phyloP scores from a whole-genome alignment of 2,329 filamentous ascomycete species.

The Talaromyces albobiverticillius region DNA sequence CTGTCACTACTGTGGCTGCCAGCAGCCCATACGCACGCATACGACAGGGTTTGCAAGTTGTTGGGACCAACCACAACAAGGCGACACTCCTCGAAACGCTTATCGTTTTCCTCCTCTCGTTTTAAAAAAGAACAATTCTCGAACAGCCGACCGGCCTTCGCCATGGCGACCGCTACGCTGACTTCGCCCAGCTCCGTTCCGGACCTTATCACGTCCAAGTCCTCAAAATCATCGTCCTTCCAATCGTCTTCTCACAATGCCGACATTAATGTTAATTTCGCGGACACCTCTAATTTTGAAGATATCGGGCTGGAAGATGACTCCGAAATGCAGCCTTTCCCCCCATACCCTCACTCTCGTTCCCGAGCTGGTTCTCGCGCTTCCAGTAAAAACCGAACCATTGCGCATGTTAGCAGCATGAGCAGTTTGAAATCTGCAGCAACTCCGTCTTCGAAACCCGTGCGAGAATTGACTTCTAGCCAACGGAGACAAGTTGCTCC shows the following conservation, averaged over 20 bases:
- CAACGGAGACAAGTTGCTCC: constrained; percentile 9
- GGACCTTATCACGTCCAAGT: constrained; percentile 79
- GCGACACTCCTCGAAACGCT: no score
- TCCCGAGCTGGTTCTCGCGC: constrained; percentile 15
- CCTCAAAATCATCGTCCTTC: constrained; percentile 86
- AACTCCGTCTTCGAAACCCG: constrained; percentile 2
- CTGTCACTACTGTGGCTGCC: no score
- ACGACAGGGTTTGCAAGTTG: no score
- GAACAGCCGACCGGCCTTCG: background rate
- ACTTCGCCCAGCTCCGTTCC: constrained; percentile 64
- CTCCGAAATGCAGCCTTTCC: constrained; percentile 12
- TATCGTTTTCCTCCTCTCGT: background rate
- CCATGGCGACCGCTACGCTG: constrained; percentile 12
- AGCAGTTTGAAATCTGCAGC: constrained; percentile 1
- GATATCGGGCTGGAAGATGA: constrained; percentile 86
- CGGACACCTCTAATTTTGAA: constrained; percentile 82
- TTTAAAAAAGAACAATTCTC: background rate
- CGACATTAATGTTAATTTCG: constrained; percentile 63
- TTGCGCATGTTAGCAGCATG: constrained; percentile 4
- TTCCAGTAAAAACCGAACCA: constrained; percentile 8
- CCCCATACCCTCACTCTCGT: constrained; percentile 12
- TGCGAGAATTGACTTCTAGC: constrained; percentile 10
- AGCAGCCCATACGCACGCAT: no score
- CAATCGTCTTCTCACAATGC: constrained; percentile 75
- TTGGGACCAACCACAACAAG: no score